Conservation (phyloP, 495 filamentous ascomycete species). For the Chaetomium tenue region DNA sequence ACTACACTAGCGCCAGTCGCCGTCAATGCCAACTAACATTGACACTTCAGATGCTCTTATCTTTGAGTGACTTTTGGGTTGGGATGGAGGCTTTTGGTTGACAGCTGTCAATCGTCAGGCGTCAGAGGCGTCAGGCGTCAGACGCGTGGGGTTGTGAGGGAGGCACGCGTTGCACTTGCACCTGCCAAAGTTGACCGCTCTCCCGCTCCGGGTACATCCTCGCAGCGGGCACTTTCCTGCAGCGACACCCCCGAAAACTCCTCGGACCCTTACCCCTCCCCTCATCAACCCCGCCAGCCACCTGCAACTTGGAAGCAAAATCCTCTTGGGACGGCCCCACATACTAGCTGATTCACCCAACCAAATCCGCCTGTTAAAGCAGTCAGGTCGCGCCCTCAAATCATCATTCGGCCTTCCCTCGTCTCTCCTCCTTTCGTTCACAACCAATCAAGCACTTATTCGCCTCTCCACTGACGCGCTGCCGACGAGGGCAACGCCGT, state of each 20-base stretch:
- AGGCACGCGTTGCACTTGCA: constrained; percentile 8
- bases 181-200: constrained; percentile 8
- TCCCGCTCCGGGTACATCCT: constrained; percentile 16
- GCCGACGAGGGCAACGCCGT: constrained; percentile 29
- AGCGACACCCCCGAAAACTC: constrained; percentile 18
- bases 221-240: constrained; percentile 22
- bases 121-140: constrained; percentile 4
- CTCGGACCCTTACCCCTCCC: constrained; percentile 30
- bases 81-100: background rate
- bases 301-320: constrained; percentile 21
- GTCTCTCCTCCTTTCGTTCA: constrained; percentile 44
- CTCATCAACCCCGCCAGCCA: constrained; percentile 31
- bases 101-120: constrained; percentile 7
- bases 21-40: background rate
- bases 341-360: constrained; percentile 45
- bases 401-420: constrained; percentile 41
- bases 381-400: constrained; percentile 42
- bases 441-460: constrained; percentile 45
- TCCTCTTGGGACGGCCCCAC: constrained; percentile 28
- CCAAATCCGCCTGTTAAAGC: constrained; percentile 42
- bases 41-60: background rate
- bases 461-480: constrained; percentile 35
- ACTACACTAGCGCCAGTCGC: no score
- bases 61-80: no score
- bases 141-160: background rate